Conservation (phyloP, 2,329 filamentous ascomycete species). For the Alternaria incomplexa region DNA sequence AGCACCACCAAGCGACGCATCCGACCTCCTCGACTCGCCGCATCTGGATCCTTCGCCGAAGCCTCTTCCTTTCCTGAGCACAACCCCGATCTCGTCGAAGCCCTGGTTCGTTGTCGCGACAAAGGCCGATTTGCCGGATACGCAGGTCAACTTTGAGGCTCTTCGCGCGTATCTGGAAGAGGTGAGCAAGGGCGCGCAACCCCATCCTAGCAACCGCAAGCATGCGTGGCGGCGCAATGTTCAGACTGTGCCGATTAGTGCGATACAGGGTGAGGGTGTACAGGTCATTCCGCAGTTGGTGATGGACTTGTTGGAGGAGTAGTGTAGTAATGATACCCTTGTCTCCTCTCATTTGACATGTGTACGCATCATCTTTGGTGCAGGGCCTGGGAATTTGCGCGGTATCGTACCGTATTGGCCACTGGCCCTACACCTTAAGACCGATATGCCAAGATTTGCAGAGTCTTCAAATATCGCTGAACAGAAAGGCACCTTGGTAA, state of each 20-base stretch:
- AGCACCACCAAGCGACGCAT: slow-evolving; percentile 16
- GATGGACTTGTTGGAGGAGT: slow-evolving; percentile 64
- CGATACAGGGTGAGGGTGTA: slow-evolving; percentile 84
- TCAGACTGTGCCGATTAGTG: slow-evolving; percentile 82
- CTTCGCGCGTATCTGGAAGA: slow-evolving; percentile 74
- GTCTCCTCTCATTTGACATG: neutral
- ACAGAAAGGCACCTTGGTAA: too few relatives aligned
- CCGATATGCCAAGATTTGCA: too few relatives aligned
- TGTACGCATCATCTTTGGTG: neutral
- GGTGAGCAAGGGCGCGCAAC: slow-evolving; percentile 66
- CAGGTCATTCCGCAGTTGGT: slow-evolving; percentile 76
- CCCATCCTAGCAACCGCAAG: slow-evolving; percentile 74
- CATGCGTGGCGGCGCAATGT: slow-evolving; percentile 66
- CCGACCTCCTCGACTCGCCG: slow-evolving; percentile 29
- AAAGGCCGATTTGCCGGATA: slow-evolving; percentile 83
- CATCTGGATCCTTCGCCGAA: slow-evolving; percentile 32
- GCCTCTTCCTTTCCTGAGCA: slow-evolving; percentile 55
- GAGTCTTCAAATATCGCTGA: too few relatives aligned
- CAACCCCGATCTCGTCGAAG: slow-evolving; percentile 84
- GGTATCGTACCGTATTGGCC: neutral
- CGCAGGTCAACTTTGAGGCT: slow-evolving; percentile 75
- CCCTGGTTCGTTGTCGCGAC: slow-evolving; percentile 97
- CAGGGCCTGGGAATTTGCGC: accelerated
- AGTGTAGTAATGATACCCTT: slow-evolving; percentile 14
- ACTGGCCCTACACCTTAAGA: too few relatives aligned